phyloP scores from a whole-genome alignment of 2,329 filamentous ascomycete species.

The Monosporascus sp. region DNA sequence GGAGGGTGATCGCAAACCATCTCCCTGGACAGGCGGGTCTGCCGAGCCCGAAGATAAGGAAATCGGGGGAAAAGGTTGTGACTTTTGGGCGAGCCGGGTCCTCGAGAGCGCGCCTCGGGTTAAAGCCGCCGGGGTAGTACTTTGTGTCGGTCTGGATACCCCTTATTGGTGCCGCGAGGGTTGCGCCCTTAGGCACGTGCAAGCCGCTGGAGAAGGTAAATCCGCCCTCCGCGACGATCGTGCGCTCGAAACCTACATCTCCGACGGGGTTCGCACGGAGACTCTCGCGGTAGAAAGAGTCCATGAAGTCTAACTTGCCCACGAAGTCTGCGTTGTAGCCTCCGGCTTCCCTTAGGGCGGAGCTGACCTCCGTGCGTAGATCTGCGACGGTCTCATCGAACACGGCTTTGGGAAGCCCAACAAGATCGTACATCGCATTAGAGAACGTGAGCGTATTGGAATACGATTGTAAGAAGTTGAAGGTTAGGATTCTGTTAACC shows the following conservation, averaged over 20 bases:
- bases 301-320: constrained; percentile 11
- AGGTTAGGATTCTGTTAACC: constrained; percentile 2
- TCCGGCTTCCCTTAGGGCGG: constrained; percentile 1
- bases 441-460: constrained; percentile 8
- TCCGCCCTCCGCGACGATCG: constrained; percentile 9
- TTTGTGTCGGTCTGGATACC: not conserved
- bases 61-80: constrained; percentile 9
- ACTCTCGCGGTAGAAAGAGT: constrained; percentile 14
- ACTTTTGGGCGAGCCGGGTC: constrained; percentile 3
- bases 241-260: constrained; percentile 12
- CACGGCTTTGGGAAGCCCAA: constrained; percentile 2
- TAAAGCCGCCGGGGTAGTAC: not conserved
- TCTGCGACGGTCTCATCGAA: constrained; percentile 5
- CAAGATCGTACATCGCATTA: constrained; percentile 12
- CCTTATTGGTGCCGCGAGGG: constrained; percentile 4
- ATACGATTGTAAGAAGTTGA: constrained; percentile 7
- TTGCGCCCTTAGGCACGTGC: constrained; percentile 10
- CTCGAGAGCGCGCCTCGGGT: constrained; percentile 1
- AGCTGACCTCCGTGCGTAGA: constrained; percentile 3
- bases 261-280: constrained; percentile 11
- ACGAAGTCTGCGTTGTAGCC: constrained; percentile 3
- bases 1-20: not conserved
- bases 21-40: not conserved
- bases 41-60: constrained; percentile 6
- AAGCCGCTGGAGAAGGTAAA: constrained; percentile 12